Percentiles rank a stretch among this genome's conserved stretches.
Conservation (phyloP, 345 rosid genomes). For the Erodium maritimum region DNA sequence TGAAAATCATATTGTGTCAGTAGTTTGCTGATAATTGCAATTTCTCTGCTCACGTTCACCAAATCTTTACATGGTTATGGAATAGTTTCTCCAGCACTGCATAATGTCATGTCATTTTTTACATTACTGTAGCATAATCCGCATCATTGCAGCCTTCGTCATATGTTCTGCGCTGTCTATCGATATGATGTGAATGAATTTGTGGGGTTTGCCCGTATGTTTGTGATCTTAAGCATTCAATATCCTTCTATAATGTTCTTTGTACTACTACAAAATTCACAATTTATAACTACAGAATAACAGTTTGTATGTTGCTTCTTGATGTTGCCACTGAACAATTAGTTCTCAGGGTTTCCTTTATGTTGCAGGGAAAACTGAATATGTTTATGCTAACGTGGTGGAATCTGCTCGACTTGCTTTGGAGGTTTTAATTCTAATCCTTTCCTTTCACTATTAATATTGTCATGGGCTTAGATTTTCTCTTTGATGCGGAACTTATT, state of each 20-base stretch:
- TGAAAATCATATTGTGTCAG: background rate
- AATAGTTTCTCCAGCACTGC: background rate
- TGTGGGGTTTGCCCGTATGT: background rate
- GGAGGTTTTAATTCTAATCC: conserved; percentile 43
- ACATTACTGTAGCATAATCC: background rate
- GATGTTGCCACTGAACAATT: background rate
- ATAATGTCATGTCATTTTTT: background rate
- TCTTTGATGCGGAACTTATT: background rate
- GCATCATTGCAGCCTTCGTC: background rate
- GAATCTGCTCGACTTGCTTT: conserved; percentile 63
- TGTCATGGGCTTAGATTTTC: background rate
- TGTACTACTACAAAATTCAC: background rate
- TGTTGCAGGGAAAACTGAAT: conserved; percentile 77
- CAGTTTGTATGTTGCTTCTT: background rate
- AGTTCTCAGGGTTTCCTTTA: background rate
- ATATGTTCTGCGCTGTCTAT: background rate
- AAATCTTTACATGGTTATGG: background rate
- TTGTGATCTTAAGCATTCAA: background rate
- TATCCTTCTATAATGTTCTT: background rate
- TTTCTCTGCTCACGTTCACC: background rate
- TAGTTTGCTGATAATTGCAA: background rate
- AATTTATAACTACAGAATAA: background rate
- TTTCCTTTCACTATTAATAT: conserved; percentile 11
- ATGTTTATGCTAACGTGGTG: conserved; percentile 51
- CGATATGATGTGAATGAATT: background rate